These are phyloP conservation scores for Phytophthora cactorum DNA, from an alignment of 352 stramenopile species.

Conservation along the genomic window DNA sequence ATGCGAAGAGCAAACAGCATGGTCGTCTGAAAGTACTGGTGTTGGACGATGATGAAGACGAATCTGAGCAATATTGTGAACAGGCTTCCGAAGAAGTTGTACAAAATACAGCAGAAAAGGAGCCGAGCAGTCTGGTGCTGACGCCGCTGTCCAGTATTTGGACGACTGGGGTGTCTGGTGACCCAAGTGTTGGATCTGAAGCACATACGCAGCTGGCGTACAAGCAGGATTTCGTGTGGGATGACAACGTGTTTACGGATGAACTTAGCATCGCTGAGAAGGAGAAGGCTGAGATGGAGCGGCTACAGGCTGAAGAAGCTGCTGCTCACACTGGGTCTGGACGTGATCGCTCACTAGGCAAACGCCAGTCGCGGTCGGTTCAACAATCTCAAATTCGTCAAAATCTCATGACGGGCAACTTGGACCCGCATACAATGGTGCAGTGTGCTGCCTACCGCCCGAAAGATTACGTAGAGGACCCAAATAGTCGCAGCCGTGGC, in stretches of 20 bases:
- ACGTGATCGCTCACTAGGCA: constrained; percentile 43
- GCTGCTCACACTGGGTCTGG: constrained; percentile 12
- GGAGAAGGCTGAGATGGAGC: constrained; percentile 21
- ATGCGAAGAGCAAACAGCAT: constrained; percentile 18
- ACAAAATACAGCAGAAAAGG: constrained; percentile 9
- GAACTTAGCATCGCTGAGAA: constrained; percentile 38
- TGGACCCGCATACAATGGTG: constrained; percentile 89
- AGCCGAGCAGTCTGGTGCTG: constrained; percentile 13
- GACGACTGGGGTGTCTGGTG: constrained; percentile 38
- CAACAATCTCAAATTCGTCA: constrained; percentile 85
- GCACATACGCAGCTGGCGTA: constrained; percentile 42
- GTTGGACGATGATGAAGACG: constrained; percentile 17
- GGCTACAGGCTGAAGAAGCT: constrained; percentile 29
- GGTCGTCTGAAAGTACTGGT: constrained; percentile 16
- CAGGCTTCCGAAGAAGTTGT: constrained; percentile 12
- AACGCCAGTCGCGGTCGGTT: constrained; percentile 70
- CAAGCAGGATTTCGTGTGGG: constrained; percentile 80
- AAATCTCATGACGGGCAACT: constrained; percentile 69
- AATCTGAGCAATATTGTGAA: not conserved
- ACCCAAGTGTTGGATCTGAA: constrained; percentile 7
- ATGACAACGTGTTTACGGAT: constrained; percentile 67
- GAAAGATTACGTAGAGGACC: constrained; percentile 42
- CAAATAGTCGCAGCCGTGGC: constrained; percentile 55
- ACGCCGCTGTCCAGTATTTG: constrained; percentile 65
- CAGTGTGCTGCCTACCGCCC: constrained; percentile 75